Evolutionary conservation across 108 stramenopile genomes (phyloP).

Genomic region (Stephanodiscus triporus): DNA sequence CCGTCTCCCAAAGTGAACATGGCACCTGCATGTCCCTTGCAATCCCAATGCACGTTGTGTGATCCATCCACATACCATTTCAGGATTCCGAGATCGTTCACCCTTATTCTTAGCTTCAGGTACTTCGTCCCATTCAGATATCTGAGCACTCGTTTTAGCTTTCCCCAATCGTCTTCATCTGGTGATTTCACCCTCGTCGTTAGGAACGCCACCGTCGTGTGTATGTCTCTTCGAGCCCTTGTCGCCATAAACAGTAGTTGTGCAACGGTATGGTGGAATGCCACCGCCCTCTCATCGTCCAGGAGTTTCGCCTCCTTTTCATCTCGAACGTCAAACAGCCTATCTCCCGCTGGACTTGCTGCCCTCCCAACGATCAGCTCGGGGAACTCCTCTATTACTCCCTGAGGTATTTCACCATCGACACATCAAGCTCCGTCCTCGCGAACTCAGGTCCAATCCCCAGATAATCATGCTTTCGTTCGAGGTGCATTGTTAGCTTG

Average conservation of each 20-base stretch:
- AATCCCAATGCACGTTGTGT: conserved; percentile 1
- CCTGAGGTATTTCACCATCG: conserved; percentile 17
- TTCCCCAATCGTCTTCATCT: conserved; percentile 7
- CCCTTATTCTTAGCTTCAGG: conserved; percentile 3
- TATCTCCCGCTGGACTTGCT: conserved; percentile 11
- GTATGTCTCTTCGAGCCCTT: conserved; percentile 47
- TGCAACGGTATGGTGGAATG: conserved; percentile 48
- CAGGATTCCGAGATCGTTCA: neutral
- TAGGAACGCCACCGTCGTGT: conserved; percentile 35
- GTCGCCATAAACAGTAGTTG: conserved; percentile 41
- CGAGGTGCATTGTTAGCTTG: conserved; percentile 18
- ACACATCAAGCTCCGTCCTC: neutral
- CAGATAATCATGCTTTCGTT: conserved; percentile 47
- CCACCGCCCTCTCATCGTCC: conserved; percentile 4
- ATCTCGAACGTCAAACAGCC: conserved; percentile 15
- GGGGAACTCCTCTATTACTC: no score
- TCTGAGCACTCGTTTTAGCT: no score
- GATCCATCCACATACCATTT: conserved; percentile 35
- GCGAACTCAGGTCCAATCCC: conserved; percentile 47
- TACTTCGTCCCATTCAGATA: no score
- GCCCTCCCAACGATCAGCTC: neutral
- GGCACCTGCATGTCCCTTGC: conserved; percentile 21
- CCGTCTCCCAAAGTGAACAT: conserved; percentile 25
- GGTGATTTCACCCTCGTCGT: conserved; percentile 27
- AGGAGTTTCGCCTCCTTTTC: neutral